phyloP scores from a whole-genome alignment of 1,139 yeast species.

The Kurtzmaniella natalensis region DNA sequence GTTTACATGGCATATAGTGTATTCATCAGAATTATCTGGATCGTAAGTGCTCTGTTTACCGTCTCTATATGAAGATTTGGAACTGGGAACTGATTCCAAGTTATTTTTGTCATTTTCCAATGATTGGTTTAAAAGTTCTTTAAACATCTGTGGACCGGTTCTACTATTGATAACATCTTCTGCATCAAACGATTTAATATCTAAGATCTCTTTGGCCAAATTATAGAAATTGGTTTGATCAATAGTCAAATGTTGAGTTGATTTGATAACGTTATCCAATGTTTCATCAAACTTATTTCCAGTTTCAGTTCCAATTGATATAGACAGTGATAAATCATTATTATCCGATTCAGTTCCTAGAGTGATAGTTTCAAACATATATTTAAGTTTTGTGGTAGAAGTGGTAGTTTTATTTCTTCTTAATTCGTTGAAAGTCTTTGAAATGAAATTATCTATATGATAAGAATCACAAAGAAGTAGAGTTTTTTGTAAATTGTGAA shows the following conservation, averaged over 20 bases:
- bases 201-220: conserved; percentile 60
- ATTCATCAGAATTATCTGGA: conserved; percentile 43
- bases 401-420: conserved; percentile 28
- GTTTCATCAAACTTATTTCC: too few species aligned
- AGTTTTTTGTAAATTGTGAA: conserved; percentile 47
- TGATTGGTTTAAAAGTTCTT: conserved; percentile 35
- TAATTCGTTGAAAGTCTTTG: conserved; percentile 29
- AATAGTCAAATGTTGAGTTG: conserved; percentile 27
- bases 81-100: conserved; percentile 9
- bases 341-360: conserved; percentile 20
- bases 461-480: conserved; percentile 48
- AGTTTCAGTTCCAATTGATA: conserved; percentile 29
- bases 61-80: conserved; percentile 8
- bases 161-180: conserved; percentile 43
- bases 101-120: conserved; percentile 23
- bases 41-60: conserved; percentile 19
- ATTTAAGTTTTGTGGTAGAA: conserved; percentile 25
- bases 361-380: not conserved
- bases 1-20: conserved; percentile 43
- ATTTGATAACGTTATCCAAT: conserved; percentile 10
- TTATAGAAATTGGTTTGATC: conserved; percentile 45
- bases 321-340: conserved; percentile 35
- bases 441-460: conserved; percentile 45
- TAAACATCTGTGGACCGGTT: conserved; percentile 30
- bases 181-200: conserved; percentile 61